Conservation (phyloP, 495 filamentous ascomycete genomes). For the Hypoxylon rickii region DNA sequence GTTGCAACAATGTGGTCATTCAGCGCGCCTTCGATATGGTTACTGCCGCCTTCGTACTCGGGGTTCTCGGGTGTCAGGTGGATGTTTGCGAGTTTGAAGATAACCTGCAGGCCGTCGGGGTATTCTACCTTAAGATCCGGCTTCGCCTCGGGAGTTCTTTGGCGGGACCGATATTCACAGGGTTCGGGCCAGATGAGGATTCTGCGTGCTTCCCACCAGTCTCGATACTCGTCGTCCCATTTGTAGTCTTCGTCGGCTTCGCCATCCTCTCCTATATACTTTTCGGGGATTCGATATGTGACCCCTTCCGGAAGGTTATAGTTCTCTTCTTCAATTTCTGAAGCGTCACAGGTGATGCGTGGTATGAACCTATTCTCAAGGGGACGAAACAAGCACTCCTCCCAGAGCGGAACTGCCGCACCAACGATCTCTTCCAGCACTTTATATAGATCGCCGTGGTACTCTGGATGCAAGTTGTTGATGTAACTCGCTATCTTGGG, state of each 20-base stretch:
- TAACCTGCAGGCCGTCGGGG: constrained; percentile 57
- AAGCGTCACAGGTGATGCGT: constrained; percentile 14
- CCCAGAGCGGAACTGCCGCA: constrained; percentile 35
- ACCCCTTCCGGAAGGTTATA: constrained; percentile 19
- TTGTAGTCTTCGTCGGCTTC: constrained; percentile 17
- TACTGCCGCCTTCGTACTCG: constrained; percentile 37
- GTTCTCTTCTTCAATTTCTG: constrained; percentile 8
- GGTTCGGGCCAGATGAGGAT: constrained; percentile 32
- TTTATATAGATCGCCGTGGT: constrained; percentile 54
- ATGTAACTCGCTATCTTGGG: constrained; percentile 69
- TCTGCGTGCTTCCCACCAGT: constrained; percentile 13
- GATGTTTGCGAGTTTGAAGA: constrained; percentile 67
- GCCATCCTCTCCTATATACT: background rate
- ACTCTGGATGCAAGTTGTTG: constrained; percentile 62
- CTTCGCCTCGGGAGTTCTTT: background rate
- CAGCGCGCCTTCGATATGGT: constrained; percentile 59
- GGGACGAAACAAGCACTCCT: constrained; percentile 11
- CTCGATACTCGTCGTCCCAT: constrained; percentile 2
- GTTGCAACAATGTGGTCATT: constrained; percentile 64
- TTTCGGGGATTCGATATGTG: constrained; percentile 17
- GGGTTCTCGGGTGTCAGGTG: constrained; percentile 62
- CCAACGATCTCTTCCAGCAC: constrained; percentile 56
- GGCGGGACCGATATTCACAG: constrained; percentile 6
- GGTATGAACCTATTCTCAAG: background rate
- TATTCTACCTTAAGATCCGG: constrained; percentile 14